Evolutionary conservation across 2,329 filamentous ascomycete genomes (phyloP).

Genomic region (Fusarium nurragi): DNA sequence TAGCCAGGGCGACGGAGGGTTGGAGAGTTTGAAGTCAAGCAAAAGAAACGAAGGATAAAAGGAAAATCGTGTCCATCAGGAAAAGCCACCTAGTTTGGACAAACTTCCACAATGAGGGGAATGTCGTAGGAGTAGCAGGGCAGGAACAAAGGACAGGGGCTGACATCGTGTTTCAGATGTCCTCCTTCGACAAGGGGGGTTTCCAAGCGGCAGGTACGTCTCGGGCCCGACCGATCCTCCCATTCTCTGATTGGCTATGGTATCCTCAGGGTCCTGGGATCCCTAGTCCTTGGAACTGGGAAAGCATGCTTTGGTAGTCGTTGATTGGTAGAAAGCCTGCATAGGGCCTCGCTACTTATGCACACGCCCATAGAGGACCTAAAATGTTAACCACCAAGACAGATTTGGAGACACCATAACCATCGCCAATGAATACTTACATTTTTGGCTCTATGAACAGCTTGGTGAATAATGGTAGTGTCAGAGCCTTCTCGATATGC

Average conservation of each 20-base stretch:
- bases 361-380: background rate
- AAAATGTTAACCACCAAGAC: slow-evolving; percentile 1
- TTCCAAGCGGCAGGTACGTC: slow-evolving; percentile 34
- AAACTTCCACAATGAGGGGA: slow-evolving; percentile 23
- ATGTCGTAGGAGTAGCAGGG: slow-evolving; percentile 7
- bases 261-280: slow-evolving; percentile 18
- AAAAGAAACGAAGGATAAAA: slow-evolving; percentile 10
- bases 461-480: background rate
- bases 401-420: background rate
- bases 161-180: slow-evolving; percentile 33
- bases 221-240: slow-evolving; percentile 12
- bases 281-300: slow-evolving; percentile 33
- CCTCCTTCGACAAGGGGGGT: slow-evolving; percentile 27
- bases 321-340: slow-evolving; percentile 25
- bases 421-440: background rate
- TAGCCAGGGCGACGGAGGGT: background rate
- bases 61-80: background rate
- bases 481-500: background rate
- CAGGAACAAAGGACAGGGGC: slow-evolving; percentile 3
- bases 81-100: slow-evolving; percentile 12
- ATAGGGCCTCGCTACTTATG: background rate
- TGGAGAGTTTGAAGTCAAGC: background rate
- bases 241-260: slow-evolving; percentile 18
- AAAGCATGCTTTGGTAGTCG: background rate
- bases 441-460: background rate